Evolutionary conservation across 768 basidiomycete genomes (phyloP).

Genomic region (Kondoa subrosea): DNA sequence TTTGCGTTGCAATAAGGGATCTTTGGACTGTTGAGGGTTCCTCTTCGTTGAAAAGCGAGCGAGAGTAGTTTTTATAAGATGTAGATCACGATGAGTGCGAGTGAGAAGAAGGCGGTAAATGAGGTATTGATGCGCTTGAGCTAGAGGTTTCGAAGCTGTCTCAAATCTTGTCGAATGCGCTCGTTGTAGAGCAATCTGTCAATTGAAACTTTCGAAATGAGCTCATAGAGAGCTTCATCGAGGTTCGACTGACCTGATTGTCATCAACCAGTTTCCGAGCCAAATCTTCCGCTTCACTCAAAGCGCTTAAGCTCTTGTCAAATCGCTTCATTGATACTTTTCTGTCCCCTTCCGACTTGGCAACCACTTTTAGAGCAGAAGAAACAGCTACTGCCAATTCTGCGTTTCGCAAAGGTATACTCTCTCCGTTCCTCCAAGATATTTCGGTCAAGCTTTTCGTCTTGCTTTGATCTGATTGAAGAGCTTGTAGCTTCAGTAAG

Average conservation of each 20-base stretch:
- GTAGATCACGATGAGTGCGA: neutral
- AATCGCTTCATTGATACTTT: neutral
- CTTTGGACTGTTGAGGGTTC: neutral
- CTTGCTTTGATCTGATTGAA: neutral
- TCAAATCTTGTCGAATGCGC: slow-evolving; percentile 1
- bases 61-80: neutral
- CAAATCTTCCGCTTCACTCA: slow-evolving; percentile 2
- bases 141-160: neutral
- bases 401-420: neutral
- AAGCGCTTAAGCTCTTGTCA: neutral
- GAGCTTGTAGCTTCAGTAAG: neutral
- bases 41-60: neutral
- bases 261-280: neutral
- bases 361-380: neutral
- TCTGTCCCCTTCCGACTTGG: too few species aligned
- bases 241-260: neutral
- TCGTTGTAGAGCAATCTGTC: slow-evolving; percentile 1
- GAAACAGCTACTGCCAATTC: neutral
- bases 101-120: neutral
- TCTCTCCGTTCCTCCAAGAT: neutral
- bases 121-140: neutral
- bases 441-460: neutral
- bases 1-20: too few species aligned
- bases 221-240: neutral
- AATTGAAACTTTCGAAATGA: neutral